Evolutionary conservation across 768 basidiomycete species (phyloP), one percentile per base, ranked within the genome.

Genomic region (Collybia nuda): DNA sequence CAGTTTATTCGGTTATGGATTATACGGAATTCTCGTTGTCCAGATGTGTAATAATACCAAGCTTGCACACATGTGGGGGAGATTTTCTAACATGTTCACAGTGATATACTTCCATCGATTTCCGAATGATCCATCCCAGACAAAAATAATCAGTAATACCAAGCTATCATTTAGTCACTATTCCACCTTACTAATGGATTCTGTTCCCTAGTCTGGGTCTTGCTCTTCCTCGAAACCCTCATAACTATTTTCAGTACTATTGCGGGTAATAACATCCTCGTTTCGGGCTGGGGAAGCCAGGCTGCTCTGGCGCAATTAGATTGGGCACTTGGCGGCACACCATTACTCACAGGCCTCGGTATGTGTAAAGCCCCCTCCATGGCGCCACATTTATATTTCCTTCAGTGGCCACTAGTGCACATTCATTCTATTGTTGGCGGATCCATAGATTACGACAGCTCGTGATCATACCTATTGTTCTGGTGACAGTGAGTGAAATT

Each of bases 21-120:
- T 61, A 22, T 57, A 53, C 32, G 60, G 60, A 24, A 55, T 61
- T 14, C 54, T 59, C 19, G 38, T 61, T 19, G 56, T 59, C 6
- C 58, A 61, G 24, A 23, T 61, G 21, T 59, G 55, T 59, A 18
- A 46, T 55, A 47, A 23, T 19, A n/a, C 9, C 26, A 23, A 24
- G 22, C 29, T 9, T 19, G 35, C 5, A 29, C 18, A 36, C 17
- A 1, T 40, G n/a, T n/a, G n/a, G n/a, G n/a, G 37, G 12, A 8
- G 24, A 19, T 17, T 12, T n/a, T 29, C 18, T 23, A 32, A n/a
- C 21, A n/a, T 17, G n/a, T 24, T n/a, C 8, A 14, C 35, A 61
- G 60, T 42, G 43, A 41, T 61, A 23, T 61, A 61, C 43, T 36
- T 36, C 12, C 22, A 44, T 19, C 32, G 45, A 23, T 62, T 57